Base-by-base conservation (phyloP, 805 yeast genomes). In the Wickerhamiella parazyma region DNA sequence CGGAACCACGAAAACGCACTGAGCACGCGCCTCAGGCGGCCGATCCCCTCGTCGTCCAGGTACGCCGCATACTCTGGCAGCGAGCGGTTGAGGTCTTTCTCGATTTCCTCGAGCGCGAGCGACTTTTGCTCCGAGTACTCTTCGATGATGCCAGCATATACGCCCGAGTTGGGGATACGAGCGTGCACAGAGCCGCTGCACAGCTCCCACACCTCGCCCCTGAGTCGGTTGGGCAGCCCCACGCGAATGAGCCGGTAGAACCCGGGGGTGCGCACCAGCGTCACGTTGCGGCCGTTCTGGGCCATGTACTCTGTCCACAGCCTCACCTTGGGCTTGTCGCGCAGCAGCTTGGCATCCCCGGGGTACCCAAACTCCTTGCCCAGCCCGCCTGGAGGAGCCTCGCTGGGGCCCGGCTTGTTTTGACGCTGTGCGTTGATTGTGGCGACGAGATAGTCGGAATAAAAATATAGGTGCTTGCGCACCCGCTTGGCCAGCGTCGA, bases 171-270 rank as follows among this genome's bases (percentile, higher is more conserved):
- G 42, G 74, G 73, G 55, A 76, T 72, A 41, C 97, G 68, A 42
- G 73, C 55, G 55, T 75, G 84, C 68, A 86, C 76, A 0, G 94
- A 78, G 3, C 98, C 99, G 36, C 84, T 75, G 42, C 85, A 75
- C 43, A 84, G 64, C 59, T 91, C 98, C 99, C 99, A 91, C 11
- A 91, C 67, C 56, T 91, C 99, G 31, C 98, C 98, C 51, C 99
- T 71, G 43, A 91, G 66, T 47, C 93, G 71, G 57, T 89, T 89
- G n/a, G 97, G 97, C 19, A 91, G 69, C 0, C 98, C 97, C 12
- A 87, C 91, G 41, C 96, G 70, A 7, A 91, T 72, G 41, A 91
- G 70, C 55, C 81, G 82, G 59, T 78, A 82, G 56, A 85, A 93
- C 56, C 77, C 74, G 31, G 77, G 83, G 45, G 80, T 83, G 38